A percentile compares a stretch with the other conserved stretches of the same genome.
phyloP scores from a whole-genome alignment of 2,329 filamentous ascomycete species.

The Pseudopithomyces chartarum region DNA sequence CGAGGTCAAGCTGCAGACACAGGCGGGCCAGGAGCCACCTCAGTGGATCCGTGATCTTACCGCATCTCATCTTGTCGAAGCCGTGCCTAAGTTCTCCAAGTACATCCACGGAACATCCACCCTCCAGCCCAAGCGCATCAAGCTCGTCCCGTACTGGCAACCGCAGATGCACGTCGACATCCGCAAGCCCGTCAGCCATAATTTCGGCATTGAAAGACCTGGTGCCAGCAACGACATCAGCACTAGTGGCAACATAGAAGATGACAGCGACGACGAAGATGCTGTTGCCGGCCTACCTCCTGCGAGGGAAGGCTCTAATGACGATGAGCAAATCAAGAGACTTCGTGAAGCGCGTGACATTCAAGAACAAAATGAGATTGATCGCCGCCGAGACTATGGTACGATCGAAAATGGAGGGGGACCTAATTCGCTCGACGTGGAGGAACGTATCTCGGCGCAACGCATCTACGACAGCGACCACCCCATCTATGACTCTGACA shows the following conservation, averaged over 20 bases:
- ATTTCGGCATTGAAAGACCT: conserved; percentile 87
- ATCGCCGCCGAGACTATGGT: conserved; percentile 54
- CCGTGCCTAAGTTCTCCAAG: conserved; percentile 99
- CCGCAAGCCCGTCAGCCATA: conserved; percentile 84
- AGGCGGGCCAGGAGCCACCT: conserved; percentile 90
- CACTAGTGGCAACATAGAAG: conserved; percentile 77
- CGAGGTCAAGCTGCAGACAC: conserved; percentile 97
- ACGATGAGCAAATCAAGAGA: conserved; percentile 52
- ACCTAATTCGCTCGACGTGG: conserved; percentile 68
- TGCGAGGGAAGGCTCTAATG: conserved; percentile 38
- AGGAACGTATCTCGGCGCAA: conserved; percentile 76
- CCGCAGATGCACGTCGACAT: conserved; percentile 99
- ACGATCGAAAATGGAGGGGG: conserved; percentile 45
- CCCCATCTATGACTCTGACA: conserved; percentile 88
- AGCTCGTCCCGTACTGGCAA: conserved; percentile 94
- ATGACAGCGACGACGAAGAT: conserved; percentile 70
- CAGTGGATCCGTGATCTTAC: conserved; percentile 96
- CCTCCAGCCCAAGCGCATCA: conserved; percentile 83
- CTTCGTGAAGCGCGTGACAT: conserved; percentile 57
- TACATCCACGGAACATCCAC: conserved; percentile 95
- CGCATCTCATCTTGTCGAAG: conserved; percentile 91
- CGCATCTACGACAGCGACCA: conserved; percentile 69
- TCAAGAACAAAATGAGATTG: conserved; percentile 56
- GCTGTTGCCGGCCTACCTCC: conserved; percentile 38
- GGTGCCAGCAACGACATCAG: conserved; percentile 74